A percentile compares a stretch with the other conserved stretches of the same genome.
Conservation (phyloP, 2,329 filamentous ascomycete species). For the Ambrosiella cleistominuta region DNA sequence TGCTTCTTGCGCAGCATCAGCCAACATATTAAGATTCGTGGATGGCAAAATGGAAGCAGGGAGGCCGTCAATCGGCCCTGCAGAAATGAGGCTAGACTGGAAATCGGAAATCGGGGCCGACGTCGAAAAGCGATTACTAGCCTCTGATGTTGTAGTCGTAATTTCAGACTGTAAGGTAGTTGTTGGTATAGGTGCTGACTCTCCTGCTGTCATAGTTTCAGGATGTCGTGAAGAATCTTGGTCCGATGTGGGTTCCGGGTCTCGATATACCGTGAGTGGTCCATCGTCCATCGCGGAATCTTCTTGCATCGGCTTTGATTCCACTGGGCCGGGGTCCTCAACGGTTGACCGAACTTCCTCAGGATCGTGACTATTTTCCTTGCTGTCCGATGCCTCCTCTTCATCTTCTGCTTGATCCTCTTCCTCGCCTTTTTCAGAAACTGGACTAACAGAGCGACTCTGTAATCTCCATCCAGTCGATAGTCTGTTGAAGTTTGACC, state of each 20-base stretch:
- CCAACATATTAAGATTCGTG: neutral
- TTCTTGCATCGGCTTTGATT: too few relatives aligned
- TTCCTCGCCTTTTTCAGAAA: constrained; percentile 22
- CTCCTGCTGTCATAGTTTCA: too few relatives aligned
- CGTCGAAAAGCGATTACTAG: neutral
- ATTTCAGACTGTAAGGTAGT: too few relatives aligned
- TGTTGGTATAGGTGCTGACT: too few relatives aligned
- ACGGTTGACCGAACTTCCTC: neutral
- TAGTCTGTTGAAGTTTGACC: constrained; percentile 29
- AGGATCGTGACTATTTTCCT: neutral
- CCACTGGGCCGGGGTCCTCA: neutral
- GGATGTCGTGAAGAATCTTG: too few relatives aligned
- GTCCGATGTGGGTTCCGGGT: too few relatives aligned
- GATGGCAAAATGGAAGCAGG: neutral
- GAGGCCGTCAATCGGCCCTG: too few relatives aligned
- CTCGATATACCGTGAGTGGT: too few relatives aligned
- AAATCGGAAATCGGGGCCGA: neutral
- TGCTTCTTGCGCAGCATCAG: neutral
- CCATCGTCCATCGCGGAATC: too few relatives aligned
- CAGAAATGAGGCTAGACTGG: neutral
- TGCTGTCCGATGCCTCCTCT: neutral
- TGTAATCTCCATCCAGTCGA: constrained; percentile 58
- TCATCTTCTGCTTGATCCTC: constrained; percentile 7
- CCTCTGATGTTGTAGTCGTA: too few relatives aligned
- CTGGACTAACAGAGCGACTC: constrained; percentile 54